A percentile compares a stretch with the other conserved stretches of the same genome.
These are phyloP conservation scores for Cairneyella variabilis DNA, from an alignment of 495 filamentous ascomycete species.

Conservation along the genomic window DNA sequence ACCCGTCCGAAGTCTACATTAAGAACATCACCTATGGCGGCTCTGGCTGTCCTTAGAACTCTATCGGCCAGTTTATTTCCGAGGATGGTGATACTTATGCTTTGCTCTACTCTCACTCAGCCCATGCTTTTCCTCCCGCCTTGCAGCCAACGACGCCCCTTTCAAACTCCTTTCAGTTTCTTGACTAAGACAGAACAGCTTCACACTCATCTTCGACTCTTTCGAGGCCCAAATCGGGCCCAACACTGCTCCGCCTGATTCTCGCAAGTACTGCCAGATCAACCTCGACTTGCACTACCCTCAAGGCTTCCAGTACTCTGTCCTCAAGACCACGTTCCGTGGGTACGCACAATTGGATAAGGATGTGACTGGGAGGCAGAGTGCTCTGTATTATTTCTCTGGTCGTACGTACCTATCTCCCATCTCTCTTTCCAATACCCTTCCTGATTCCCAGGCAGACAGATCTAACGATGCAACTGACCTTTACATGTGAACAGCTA, in stretches of 20 bases:
- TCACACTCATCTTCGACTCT: no score
- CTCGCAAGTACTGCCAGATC: slow-evolving; percentile 34
- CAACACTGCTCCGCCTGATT: slow-evolving; percentile 22
- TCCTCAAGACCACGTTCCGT: slow-evolving; percentile 29
- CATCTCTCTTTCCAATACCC: no score
- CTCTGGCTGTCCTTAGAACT: slow-evolving; percentile 32
- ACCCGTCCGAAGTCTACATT: not conserved
- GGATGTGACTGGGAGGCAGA: slow-evolving; percentile 27
- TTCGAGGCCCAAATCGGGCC: no score
- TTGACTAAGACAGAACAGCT: no score
- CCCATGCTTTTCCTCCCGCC: slow-evolving; percentile 29
- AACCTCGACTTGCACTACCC: slow-evolving; percentile 35
- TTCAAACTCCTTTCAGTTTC: no score
- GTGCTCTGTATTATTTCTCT: slow-evolving; percentile 33
- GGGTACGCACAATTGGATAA: slow-evolving; percentile 29
- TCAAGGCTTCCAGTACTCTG: slow-evolving; percentile 33
- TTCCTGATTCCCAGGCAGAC: no score
- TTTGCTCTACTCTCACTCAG: slow-evolving; percentile 1
- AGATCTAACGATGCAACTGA: no score
- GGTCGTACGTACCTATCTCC: slow-evolving; percentile 2
- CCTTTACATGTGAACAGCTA: not conserved
- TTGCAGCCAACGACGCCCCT: slow-evolving; percentile 31
- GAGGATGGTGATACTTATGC: slow-evolving; percentile 28
- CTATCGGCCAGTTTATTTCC: slow-evolving; percentile 26
- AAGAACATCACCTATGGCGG: slow-evolving; percentile 30